Conservation (phyloP, 768 basidiomycete genomes). For the Rhizopogon salebrosus region DNA sequence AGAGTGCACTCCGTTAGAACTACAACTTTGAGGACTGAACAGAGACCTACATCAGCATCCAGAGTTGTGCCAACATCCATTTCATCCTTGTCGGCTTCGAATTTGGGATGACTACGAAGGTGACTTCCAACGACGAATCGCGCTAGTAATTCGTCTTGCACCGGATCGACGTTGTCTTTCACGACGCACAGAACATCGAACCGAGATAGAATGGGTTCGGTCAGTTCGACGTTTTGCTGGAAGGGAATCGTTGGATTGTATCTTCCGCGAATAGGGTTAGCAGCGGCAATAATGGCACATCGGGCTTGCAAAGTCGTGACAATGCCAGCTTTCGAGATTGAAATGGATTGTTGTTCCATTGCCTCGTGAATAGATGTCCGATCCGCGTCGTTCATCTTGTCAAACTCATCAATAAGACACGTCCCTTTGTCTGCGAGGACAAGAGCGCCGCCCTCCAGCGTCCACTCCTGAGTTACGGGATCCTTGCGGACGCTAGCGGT, state of each 20-base stretch:
- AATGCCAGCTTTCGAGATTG: slow-evolving; percentile 98
- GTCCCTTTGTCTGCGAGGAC: slow-evolving; percentile 99
- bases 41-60: slow-evolving; percentile 80
- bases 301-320: slow-evolving; percentile 97
- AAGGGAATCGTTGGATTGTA: slow-evolving; percentile 99
- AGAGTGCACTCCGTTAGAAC: slow-evolving; percentile 6
- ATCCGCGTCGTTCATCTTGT: slow-evolving; percentile 99
- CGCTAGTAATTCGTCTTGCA: slow-evolving; percentile 93
- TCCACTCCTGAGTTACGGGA: slow-evolving; percentile 96
- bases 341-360: slow-evolving; percentile 99
- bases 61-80: slow-evolving; percentile 86
- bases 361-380: slow-evolving; percentile 98
- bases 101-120: slow-evolving; percentile 89
- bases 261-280: slow-evolving; percentile 93
- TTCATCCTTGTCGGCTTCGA: slow-evolving; percentile 82
- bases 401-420: slow-evolving; percentile 98
- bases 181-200: slow-evolving; percentile 99
- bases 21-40: not conserved
- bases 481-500: slow-evolving; percentile 99
- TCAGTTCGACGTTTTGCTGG: slow-evolving; percentile 96
- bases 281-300: slow-evolving; percentile 96
- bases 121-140: slow-evolving; percentile 98
- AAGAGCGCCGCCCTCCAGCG: slow-evolving; percentile 94
- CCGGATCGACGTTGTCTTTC: slow-evolving; percentile 95
- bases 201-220: slow-evolving; percentile 95